A percentile compares a stretch with the other conserved stretches of the same genome.
These are phyloP conservation scores for Candolleomyces aberdarensis DNA, from an alignment of 768 basidiomycete genomes.

Conservation along the genomic window DNA sequence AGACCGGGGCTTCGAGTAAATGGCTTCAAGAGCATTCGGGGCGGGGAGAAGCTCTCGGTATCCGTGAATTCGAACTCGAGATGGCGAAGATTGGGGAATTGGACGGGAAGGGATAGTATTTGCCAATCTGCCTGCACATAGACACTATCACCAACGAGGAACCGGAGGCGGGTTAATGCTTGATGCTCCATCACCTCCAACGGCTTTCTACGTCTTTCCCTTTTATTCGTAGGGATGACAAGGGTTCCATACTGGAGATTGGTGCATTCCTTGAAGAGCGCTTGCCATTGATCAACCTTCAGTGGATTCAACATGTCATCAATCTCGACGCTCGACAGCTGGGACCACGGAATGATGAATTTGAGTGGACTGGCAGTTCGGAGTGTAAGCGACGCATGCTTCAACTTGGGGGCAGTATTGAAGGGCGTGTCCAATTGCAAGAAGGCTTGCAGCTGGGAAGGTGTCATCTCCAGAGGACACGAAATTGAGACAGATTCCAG, in stretches of 20 bases:
- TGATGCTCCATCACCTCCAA: neutral
- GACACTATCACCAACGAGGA: neutral
- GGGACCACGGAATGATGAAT: neutral
- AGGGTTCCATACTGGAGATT: neutral
- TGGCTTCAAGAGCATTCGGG: no score
- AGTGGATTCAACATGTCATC: neutral
- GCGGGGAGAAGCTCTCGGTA: no score
- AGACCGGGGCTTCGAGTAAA: neutral
- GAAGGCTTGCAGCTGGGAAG: neutral
- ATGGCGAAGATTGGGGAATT: neutral
- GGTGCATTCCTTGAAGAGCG: neutral
- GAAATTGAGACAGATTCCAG: neutral
- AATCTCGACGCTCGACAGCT: neutral
- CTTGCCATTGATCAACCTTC: neutral
- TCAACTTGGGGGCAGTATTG: neutral
- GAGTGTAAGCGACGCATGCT: neutral
- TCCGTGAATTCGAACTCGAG: neutral
- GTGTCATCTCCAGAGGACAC: neutral
- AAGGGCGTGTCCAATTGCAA: neutral
- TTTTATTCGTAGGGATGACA: neutral
- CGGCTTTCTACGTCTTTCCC: neutral
- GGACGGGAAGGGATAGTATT: neutral
- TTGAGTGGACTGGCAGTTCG: neutral
- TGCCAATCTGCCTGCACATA: neutral
- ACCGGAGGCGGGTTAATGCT: neutral